Evolutionary conservation across 2,329 filamentous ascomycete genomes (phyloP).

Genomic region (Verticillium nubilum): DNA sequence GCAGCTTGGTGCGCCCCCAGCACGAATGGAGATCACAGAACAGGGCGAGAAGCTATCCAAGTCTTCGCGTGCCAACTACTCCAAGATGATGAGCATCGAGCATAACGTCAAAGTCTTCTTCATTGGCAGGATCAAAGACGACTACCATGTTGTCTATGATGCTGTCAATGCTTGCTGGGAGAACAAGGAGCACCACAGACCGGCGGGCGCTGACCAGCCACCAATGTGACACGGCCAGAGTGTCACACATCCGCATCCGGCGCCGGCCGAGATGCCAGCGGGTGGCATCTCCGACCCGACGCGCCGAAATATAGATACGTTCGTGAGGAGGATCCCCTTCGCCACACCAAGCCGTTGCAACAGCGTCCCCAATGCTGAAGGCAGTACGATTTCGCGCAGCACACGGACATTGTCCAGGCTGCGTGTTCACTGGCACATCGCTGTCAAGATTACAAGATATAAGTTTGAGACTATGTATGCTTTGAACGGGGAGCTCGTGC

Average conservation of each 20-base stretch:
- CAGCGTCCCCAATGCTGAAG: background rate
- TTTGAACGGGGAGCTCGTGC: background rate
- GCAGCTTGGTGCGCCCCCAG: slow-evolving; percentile 39
- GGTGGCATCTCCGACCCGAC: background rate
- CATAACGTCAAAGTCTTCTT: slow-evolving; percentile 55
- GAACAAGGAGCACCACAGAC: slow-evolving; percentile 32
- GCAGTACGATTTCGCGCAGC: background rate
- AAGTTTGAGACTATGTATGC: background rate
- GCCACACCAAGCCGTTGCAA: background rate
- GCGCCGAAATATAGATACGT: background rate
- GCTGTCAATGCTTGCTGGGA: slow-evolving; percentile 47
- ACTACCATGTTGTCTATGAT: slow-evolving; percentile 34
- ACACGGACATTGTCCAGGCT: background rate
- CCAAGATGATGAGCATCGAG: slow-evolving; percentile 49
- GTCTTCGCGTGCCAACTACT: slow-evolving; percentile 53
- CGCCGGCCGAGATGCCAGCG: background rate
- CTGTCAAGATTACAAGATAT: background rate
- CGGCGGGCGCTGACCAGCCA: background rate
- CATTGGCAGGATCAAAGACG: slow-evolving; percentile 40
- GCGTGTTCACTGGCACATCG: background rate
- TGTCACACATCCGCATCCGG: background rate
- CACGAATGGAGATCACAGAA: slow-evolving; percentile 36
- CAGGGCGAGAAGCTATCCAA: slow-evolving; percentile 38
- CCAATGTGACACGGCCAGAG: background rate
- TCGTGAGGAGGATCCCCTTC: background rate